Percentiles rank a stretch among this genome's conserved stretches.
Evolutionary conservation across 306 rosid species (phyloP).

Genomic region (Senna siamea): DNA sequence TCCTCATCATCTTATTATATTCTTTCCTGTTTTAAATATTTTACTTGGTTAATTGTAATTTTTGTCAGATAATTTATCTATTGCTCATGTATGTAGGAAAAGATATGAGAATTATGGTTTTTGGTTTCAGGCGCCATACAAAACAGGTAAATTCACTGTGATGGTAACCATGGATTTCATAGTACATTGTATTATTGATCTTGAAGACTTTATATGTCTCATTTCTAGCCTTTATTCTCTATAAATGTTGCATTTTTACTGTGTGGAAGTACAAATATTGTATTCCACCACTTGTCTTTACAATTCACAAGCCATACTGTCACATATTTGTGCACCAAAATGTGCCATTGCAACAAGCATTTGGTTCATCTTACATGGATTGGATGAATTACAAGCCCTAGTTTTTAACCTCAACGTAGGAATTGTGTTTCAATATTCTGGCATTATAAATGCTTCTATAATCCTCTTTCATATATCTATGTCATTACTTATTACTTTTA

Average conservation of each 20-base stretch:
- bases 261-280: not conserved
- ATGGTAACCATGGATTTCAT: slow-evolving; percentile 23
- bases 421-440: slow-evolving; percentile 1
- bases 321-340: slow-evolving; percentile 5
- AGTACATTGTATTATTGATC: not conserved
- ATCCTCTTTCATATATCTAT: not conserved
- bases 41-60: slow-evolving; percentile 4
- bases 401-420: not conserved
- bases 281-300: not conserved
- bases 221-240: slow-evolving; percentile 12
- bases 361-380: not conserved
- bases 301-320: not conserved
- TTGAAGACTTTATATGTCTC: not conserved
- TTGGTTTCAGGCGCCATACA: slow-evolving; percentile 88
- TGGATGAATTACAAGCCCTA: slow-evolving; percentile 20
- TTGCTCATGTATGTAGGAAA: slow-evolving; percentile 67
- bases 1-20: not conserved
- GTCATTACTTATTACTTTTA: not conserved
- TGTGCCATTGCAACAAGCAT: not conserved
- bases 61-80: slow-evolving; percentile 26
- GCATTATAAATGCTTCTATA: not conserved
- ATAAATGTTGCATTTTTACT: not conserved
- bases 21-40: not conserved
- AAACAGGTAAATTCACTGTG: slow-evolving; percentile 70
- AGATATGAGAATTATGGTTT: slow-evolving; percentile 93